These are phyloP conservation scores for Cyclaneusma minus DNA, from an alignment of 2,329 filamentous ascomycete species.

Conservation along the genomic window DNA sequence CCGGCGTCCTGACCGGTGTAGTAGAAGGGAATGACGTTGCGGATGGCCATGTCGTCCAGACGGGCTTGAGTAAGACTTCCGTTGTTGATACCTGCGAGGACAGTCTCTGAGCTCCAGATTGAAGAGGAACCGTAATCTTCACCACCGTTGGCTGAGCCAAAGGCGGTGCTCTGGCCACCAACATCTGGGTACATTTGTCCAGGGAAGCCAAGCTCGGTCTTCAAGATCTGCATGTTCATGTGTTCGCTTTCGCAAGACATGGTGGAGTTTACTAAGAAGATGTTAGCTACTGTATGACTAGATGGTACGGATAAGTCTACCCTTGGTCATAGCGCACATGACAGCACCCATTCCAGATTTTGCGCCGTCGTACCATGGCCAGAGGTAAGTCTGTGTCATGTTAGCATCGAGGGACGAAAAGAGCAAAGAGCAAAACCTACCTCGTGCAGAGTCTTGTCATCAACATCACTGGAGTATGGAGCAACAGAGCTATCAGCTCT, in stretches of 20 bases:
- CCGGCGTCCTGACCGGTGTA: slow-evolving; percentile 5
- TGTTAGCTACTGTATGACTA: neutral
- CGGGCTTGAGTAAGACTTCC: slow-evolving; percentile 8
- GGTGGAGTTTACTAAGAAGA: slow-evolving; percentile 10
- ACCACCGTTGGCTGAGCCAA: slow-evolving; percentile 15
- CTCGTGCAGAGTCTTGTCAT: slow-evolving; percentile 14
- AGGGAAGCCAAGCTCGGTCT: slow-evolving; percentile 16
- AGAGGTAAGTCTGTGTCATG: too few relatives aligned
- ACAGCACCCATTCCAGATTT: slow-evolving; percentile 8
- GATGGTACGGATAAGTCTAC: neutral
- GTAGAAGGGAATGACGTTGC: slow-evolving; percentile 8
- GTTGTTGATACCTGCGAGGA: neutral
- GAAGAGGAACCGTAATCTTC: slow-evolving; percentile 1
- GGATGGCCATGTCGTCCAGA: slow-evolving; percentile 9
- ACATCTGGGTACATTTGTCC: slow-evolving; percentile 12
- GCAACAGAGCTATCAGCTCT: too few relatives aligned
- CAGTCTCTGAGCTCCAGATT: neutral
- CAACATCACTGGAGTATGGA: slow-evolving; percentile 6
- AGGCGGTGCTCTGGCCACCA: slow-evolving; percentile 9
- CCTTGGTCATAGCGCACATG: slow-evolving; percentile 16
- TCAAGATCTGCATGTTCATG: slow-evolving; percentile 12
- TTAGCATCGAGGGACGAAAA: too few relatives aligned
- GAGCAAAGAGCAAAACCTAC: too few relatives aligned
- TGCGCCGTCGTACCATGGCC: slow-evolving; percentile 11
- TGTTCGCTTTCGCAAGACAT: slow-evolving; percentile 13